Evolutionary conservation across 1,139 yeast genomes (phyloP).

Genomic region (Petasospora fabianii): DNA sequence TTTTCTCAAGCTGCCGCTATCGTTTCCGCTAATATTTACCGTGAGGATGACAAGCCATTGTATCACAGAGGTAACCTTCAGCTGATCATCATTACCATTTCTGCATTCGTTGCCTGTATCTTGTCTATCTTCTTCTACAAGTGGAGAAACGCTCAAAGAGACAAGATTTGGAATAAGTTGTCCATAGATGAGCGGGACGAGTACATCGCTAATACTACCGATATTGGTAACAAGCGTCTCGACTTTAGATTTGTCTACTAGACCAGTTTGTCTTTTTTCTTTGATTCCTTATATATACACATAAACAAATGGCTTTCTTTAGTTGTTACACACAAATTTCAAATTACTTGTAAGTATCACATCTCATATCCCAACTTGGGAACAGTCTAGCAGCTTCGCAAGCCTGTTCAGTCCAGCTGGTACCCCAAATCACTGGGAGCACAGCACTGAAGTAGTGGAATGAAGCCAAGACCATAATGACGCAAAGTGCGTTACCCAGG

Average conservation of each 20-base stretch:
- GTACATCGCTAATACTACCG: conserved; percentile 42
- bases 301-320: too few relatives aligned
- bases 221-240: conserved; percentile 52
- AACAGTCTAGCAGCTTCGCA: conserved; percentile 40
- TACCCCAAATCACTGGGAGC: conserved; percentile 47
- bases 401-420: conserved; percentile 45
- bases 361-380: conserved; percentile 46
- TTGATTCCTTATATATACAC: too few relatives aligned
- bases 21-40: conserved; percentile 50
- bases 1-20: conserved; percentile 54
- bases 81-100: conserved; percentile 18
- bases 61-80: conserved; percentile 51
- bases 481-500: conserved; percentile 32
- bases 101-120: conserved; percentile 12
- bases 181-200: conserved; percentile 42
- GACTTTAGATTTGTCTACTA: conserved; percentile 43
- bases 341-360: conserved; percentile 34
- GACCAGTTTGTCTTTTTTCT: too few relatives aligned
- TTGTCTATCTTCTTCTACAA: conserved; percentile 39
- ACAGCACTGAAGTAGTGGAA: conserved; percentile 38
- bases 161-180: conserved; percentile 44
- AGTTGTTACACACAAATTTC: too few relatives aligned
- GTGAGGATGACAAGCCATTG: conserved; percentile 51
- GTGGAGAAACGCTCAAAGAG: conserved; percentile 44
- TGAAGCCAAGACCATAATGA: conserved; percentile 30